phyloP scores from a whole-genome alignment of 116 monocot genomes.

The Iris pallida region DNA sequence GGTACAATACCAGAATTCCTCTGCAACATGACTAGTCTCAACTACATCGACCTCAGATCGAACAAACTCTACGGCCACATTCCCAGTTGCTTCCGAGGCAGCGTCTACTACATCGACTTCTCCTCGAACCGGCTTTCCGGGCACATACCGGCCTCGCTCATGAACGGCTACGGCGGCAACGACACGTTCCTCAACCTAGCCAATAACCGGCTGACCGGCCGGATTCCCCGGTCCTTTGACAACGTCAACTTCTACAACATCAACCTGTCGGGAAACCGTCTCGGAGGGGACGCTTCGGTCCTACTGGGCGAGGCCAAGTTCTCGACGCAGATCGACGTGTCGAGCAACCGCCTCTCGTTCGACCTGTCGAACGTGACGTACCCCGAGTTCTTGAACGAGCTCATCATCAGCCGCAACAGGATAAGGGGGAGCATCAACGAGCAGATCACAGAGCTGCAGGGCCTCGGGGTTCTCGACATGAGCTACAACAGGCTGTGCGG shows the following conservation, averaged over 20 bases:
- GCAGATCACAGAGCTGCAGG: constrained; percentile 4
- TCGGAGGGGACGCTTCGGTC: constrained; percentile 1
- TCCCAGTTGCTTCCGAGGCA: neutral
- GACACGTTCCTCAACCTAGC: neutral
- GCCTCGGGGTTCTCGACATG: neutral
- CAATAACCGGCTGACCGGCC: neutral
- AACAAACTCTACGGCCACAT: neutral
- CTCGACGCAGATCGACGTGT: neutral
- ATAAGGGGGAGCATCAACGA: constrained; percentile 4
- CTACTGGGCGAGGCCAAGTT: constrained; percentile 6
- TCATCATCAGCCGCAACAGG: constrained; percentile 8
- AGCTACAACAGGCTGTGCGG: constrained; percentile 15
- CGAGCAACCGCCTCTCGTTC: constrained; percentile 4
- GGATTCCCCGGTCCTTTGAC: neutral
- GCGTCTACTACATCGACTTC: neutral
- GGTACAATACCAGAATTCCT: constrained; percentile 20
- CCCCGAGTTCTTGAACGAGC: neutral
- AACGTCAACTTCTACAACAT: neutral
- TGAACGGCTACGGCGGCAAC: neutral
- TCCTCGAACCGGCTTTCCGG: neutral
- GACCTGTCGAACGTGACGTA: neutral
- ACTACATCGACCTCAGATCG: neutral
- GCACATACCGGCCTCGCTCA: neutral
- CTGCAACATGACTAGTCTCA: neutral
- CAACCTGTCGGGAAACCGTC: neutral